Evolutionary conservation across 768 basidiomycete genomes (phyloP), one percentile per base, ranked within the genome.

Genomic region (button mushroom (Agaricus bisporus)): DNA sequence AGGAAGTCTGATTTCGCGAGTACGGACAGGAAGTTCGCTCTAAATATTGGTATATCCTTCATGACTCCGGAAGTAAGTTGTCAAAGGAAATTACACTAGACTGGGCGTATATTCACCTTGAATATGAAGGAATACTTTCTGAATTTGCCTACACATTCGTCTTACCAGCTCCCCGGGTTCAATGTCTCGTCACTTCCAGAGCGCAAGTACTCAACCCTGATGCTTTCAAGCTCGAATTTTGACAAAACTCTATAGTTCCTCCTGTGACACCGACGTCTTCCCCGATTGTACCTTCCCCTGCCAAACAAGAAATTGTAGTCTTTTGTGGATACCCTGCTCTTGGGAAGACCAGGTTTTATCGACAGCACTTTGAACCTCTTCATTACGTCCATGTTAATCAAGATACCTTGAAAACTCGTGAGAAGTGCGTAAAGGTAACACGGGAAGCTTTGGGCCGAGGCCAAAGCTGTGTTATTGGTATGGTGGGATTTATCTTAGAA

Each of bases 311-410:
- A 59, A 61, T 77, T 3, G 69, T 80, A 5, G 29, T 82, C 2
- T 80, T 82, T 49, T 74, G 78, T 26, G 79, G 80, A 41, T 79
- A 76, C 56, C 79, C 79, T 1, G 75, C 73, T 58, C 55, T 79
- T 37, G 95, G 95, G 39, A 98, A 98, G 68, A 83, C 90, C 0
- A 78, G 86, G 0, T 90, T 97, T 67, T 98, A 77, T 66, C 73
- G 72, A 15, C 75, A 64, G 41, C 72, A 92, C 64, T 95, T 98
- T 67, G 66, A 72, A 15, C 73, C 82, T 0, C 70, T 67, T 4
- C 85, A 79, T 12, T 97, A 98, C 66, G 67, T 76, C 1, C 91
- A 95, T 58, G 76, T 98, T 56, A 95, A 95, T 63, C 93, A 95
- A 68, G 92, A 95, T 64, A 82, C 72, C 2, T 68, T 98, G 12